A percentile compares a stretch with the other conserved stretches of the same genome.
Evolutionary conservation across 192 early-diverging fungal species (phyloP).

Genomic region (Funneliformis geosporum): DNA sequence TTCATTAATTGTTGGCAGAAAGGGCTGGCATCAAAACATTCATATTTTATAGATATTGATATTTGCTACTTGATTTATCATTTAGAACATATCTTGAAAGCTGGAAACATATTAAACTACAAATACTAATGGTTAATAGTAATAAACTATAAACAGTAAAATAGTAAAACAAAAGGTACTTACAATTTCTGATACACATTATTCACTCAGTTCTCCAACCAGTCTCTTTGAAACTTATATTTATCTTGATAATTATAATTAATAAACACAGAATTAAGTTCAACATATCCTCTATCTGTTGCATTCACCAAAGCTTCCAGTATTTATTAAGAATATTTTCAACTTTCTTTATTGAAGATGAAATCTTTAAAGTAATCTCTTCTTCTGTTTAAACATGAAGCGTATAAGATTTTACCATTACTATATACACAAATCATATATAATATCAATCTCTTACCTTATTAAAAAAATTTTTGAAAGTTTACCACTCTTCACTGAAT

Average conservation of each 20-base stretch:
- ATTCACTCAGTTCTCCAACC: slow-evolving; percentile 6
- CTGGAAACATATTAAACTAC: slow-evolving; percentile 22
- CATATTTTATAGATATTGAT: no score
- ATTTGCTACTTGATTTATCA: slow-evolving; percentile 15
- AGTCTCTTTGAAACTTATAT: slow-evolving; percentile 22
- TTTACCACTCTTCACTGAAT: neutral
- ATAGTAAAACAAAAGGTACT: slow-evolving; percentile 8
- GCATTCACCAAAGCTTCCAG: neutral
- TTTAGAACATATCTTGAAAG: slow-evolving; percentile 23
- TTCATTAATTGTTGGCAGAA: no score
- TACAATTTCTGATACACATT: slow-evolving; percentile 22
- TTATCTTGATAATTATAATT: slow-evolving; percentile 9
- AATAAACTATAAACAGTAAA: slow-evolving; percentile 12
- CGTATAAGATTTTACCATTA: no score
- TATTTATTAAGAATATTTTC: slow-evolving; percentile 16
- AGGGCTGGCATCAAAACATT: no score
- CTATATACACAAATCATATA: no score
- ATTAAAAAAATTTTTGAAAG: slow-evolving; percentile 13
- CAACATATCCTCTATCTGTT: neutral
- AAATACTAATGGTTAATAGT: slow-evolving; percentile 18
- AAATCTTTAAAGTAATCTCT: slow-evolving; percentile 15
- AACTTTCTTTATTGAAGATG: slow-evolving; percentile 2
- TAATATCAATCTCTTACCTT: neutral
- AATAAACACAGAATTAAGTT: slow-evolving; percentile 10
- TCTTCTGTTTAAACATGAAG: neutral